Percentiles rank a stretch among this genome's conserved stretches.
phyloP scores from a whole-genome alignment of 2,329 filamentous ascomycete genomes.

The Exophiala oligosperma region DNA sequence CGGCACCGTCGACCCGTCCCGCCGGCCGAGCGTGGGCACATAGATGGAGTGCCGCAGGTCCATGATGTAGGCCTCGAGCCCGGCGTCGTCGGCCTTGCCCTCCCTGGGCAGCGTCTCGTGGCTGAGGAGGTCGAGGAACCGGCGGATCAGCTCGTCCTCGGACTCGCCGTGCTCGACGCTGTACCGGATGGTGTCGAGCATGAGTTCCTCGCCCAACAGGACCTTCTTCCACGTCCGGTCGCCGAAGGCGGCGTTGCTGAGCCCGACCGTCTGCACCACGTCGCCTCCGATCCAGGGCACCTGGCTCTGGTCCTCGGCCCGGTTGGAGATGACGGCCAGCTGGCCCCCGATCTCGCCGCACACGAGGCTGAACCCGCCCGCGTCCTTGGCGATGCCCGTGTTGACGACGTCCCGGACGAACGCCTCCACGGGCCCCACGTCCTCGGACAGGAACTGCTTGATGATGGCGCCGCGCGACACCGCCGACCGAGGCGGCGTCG shows the following conservation, averaged over 20 bases:
- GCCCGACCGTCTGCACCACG: constrained; percentile 54
- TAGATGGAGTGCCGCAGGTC: constrained; percentile 62
- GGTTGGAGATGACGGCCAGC: constrained; percentile 63
- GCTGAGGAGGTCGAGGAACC: constrained; percentile 54
- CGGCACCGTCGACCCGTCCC: constrained; percentile 36
- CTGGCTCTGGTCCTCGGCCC: constrained; percentile 53
- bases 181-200: constrained; percentile 49
- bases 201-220: constrained; percentile 55
- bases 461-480: constrained; percentile 60
- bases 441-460: constrained; percentile 57
- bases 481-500: constrained; percentile 45
- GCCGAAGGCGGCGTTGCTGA: constrained; percentile 62
- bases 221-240: constrained; percentile 65
- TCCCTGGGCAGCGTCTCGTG: constrained; percentile 57
- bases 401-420: constrained; percentile 58
- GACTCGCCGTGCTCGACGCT: constrained; percentile 45
- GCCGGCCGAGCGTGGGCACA: constrained; percentile 56
- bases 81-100: constrained; percentile 34
- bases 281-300: constrained; percentile 53
- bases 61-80: constrained; percentile 56
- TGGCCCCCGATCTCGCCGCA: constrained; percentile 57
- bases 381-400: constrained; percentile 54
- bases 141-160: constrained; percentile 52
- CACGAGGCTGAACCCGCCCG: constrained; percentile 64
- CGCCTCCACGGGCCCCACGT: constrained; percentile 44